Conservation (phyloP, 1,284 basidiomycete species). For the Sphaerobolus stellatus region DNA sequence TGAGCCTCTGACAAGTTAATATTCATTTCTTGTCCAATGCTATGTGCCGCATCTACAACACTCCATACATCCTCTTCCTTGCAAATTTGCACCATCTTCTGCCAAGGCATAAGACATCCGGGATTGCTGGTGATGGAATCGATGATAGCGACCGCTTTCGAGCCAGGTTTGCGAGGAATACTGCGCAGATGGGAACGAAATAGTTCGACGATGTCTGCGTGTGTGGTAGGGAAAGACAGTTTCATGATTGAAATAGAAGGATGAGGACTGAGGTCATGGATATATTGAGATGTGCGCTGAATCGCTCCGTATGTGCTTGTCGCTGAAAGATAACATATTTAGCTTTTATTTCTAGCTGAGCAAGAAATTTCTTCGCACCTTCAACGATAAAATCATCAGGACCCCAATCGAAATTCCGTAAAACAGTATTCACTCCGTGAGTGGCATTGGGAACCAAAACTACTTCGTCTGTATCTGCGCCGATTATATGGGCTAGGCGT, state of each 20-base stretch:
- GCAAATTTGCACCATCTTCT: slow-evolving; percentile 70
- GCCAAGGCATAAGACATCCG: slow-evolving; percentile 77
- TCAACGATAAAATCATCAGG: slow-evolving; percentile 50
- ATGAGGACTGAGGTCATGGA: slow-evolving; percentile 57
- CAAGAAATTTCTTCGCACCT: slow-evolving; percentile 33
- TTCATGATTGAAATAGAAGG: slow-evolving; percentile 51
- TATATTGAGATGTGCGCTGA: slow-evolving; percentile 53
- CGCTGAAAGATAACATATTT: slow-evolving; percentile 37
- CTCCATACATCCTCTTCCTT: slow-evolving; percentile 66
- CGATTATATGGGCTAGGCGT: slow-evolving; percentile 58
- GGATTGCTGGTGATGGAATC: slow-evolving; percentile 75
- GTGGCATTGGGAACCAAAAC: slow-evolving; percentile 69
- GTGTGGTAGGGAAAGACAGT: slow-evolving; percentile 65
- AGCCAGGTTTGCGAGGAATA: slow-evolving; percentile 25
- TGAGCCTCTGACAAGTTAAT: slow-evolving; percentile 58
- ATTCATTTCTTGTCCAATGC: slow-evolving; percentile 58
- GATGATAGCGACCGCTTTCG: slow-evolving; percentile 69
- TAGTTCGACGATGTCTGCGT: slow-evolving; percentile 52
- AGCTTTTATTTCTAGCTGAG: not conserved
- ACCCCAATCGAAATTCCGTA: slow-evolving; percentile 59
- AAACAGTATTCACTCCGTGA: slow-evolving; percentile 64
- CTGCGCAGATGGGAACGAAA: slow-evolving; percentile 49
- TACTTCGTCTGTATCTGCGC: slow-evolving; percentile 59
- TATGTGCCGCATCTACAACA: slow-evolving; percentile 83
- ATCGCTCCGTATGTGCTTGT: slow-evolving; percentile 70